Conservation (phyloP, 116 monocot genomes). For the Cymodocea nodosa region DNA sequence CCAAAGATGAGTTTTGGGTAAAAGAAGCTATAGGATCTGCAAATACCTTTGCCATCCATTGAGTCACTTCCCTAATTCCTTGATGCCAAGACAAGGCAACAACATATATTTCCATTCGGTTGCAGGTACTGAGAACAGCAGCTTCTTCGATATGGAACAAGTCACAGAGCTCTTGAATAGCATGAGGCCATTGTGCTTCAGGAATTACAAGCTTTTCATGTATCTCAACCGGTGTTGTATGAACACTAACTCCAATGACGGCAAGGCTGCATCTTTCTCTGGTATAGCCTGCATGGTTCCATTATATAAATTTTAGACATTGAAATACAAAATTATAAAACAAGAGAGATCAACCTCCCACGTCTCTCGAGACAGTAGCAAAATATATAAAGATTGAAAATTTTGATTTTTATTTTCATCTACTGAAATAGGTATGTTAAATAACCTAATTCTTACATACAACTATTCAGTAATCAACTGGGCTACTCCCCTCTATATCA, state of each 20-base stretch:
- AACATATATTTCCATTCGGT: constrained; percentile 97
- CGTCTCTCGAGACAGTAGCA: too few relatives aligned
- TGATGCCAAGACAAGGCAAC: constrained; percentile 93
- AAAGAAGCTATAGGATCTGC: not conserved
- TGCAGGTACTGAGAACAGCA: constrained; percentile 98
- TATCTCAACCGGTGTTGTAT: constrained; percentile 97
- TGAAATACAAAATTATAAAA: too few relatives aligned
- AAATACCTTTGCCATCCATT: constrained; percentile 94
- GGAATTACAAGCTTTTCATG: constrained; percentile 96
- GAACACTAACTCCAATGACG: constrained; percentile 84
- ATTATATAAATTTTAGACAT: not conserved
- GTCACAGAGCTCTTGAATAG: constrained; percentile 76
- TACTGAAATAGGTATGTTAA: too few relatives aligned
- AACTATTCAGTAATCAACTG: too few relatives aligned
- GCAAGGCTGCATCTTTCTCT: constrained; percentile 94
- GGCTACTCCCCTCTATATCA: too few relatives aligned
- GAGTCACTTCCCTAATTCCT: constrained; percentile 87
- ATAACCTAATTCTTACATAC: too few relatives aligned
- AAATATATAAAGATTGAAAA: too few relatives aligned
- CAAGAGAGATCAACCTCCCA: too few relatives aligned
- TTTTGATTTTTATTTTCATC: too few relatives aligned
- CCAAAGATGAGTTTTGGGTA: not conserved
- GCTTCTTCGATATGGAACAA: constrained; percentile 97
- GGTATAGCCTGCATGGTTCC: constrained; percentile 58
- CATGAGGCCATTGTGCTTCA: constrained; percentile 85